A percentile compares a stretch with the other conserved stretches of the same genome.
These are phyloP conservation scores for Teunomyces atbi DNA, from an alignment of 805 yeast genomes.

Conservation along the genomic window DNA sequence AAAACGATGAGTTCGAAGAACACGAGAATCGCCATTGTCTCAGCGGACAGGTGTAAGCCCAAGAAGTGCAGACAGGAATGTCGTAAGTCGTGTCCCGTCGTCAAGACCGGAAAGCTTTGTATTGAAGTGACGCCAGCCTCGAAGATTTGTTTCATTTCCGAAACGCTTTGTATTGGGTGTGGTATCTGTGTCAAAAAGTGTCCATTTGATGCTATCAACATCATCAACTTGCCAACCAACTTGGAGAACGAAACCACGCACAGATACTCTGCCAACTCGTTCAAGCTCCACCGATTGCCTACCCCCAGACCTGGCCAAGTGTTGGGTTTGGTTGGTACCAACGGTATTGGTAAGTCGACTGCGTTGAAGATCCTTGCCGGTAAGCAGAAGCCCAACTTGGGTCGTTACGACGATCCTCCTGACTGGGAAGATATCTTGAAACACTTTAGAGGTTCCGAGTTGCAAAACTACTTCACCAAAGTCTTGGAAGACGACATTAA, in stretches of 20 bases:
- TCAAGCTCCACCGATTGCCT: constrained; percentile 94
- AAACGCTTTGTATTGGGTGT: constrained; percentile 94
- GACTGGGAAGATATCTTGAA: constrained; percentile 93
- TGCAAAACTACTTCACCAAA: constrained; percentile 94
- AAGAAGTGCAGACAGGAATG: constrained; percentile 99
- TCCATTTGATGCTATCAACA: constrained; percentile 95
- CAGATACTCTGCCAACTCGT: constrained; percentile 96
- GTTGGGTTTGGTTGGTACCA: constrained; percentile 94
- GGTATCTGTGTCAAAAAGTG: constrained; percentile 99
- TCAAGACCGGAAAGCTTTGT: constrained; percentile 95
- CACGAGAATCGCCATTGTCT: constrained; percentile 94
- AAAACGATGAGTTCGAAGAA: constrained; percentile 35
- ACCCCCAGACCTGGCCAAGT: constrained; percentile 99
- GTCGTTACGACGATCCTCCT: constrained; percentile 93
- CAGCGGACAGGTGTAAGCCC: constrained; percentile 93
- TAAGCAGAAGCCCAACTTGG: constrained; percentile 95
- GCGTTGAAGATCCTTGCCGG: constrained; percentile 97
- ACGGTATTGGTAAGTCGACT: constrained; percentile 98
- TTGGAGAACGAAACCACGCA: constrained; percentile 91
- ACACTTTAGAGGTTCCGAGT: constrained; percentile 94
- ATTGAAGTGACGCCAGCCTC: constrained; percentile 90
- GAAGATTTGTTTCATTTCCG: constrained; percentile 93
- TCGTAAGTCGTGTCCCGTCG: constrained; percentile 95
- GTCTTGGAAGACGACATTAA: constrained; percentile 90
- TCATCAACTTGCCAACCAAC: constrained; percentile 95